Evolutionary conservation across 1,139 yeast species (phyloP).

Genomic region (Sugiyamaella castrensis): DNA sequence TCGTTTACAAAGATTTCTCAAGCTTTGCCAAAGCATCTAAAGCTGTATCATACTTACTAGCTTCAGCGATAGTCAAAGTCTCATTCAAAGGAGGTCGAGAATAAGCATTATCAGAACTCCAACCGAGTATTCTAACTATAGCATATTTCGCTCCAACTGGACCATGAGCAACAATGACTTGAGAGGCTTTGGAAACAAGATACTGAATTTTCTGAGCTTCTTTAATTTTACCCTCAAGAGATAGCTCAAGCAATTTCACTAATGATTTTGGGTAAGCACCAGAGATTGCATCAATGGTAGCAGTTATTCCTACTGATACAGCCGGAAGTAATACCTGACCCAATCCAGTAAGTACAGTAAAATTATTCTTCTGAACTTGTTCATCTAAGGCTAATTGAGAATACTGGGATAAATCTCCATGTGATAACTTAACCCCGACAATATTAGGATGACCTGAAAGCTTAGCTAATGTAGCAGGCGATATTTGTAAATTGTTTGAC

Average conservation of each 20-base stretch:
- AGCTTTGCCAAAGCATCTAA: conserved; percentile 23
- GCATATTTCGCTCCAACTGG: conserved; percentile 48
- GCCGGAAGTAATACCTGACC: conserved; percentile 50
- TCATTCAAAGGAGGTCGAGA: conserved; percentile 29
- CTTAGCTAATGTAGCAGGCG: conserved; percentile 39
- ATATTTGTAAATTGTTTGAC: conserved; percentile 42
- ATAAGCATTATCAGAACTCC: conserved; percentile 33
- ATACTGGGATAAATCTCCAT: conserved; percentile 40
- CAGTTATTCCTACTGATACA: conserved; percentile 43
- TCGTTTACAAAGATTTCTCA: conserved; percentile 26
- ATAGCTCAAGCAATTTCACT: conserved; percentile 38
- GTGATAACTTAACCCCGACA: conserved; percentile 49
- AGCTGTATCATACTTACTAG: conserved; percentile 20
- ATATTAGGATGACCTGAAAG: conserved; percentile 45
- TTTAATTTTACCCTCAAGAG: conserved; percentile 35
- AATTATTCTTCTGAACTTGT: conserved; percentile 38
- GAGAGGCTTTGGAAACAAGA: conserved; percentile 44
- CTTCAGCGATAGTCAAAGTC: conserved; percentile 22
- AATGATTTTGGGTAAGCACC: conserved; percentile 50
- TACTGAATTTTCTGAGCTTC: conserved; percentile 46
- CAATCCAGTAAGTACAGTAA: conserved; percentile 47
- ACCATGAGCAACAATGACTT: conserved; percentile 43
- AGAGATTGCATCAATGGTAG: conserved; percentile 49
- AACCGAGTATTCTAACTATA: conserved; percentile 39
- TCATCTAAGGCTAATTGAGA: conserved; percentile 42